These are phyloP conservation scores for Thielaviopsis populi DNA, from an alignment of 2,329 filamentous ascomycete genomes.

Conservation along the genomic window DNA sequence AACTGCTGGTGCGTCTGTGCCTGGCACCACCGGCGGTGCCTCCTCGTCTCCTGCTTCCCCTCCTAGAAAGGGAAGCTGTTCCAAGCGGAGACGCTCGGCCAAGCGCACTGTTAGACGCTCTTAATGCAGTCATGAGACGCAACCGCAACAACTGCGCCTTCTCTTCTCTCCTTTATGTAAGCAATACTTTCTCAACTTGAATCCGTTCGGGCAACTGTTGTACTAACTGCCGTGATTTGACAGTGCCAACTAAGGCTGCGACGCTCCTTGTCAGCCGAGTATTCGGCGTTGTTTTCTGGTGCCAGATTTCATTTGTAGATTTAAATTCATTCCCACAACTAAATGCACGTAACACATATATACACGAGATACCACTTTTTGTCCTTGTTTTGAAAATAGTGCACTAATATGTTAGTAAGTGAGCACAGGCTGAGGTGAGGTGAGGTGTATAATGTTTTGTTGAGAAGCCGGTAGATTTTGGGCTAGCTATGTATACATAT, in stretches of 20 bases:
- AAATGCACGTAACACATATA: not conserved
- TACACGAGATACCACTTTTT: not conserved
- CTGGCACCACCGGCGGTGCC: not conserved
- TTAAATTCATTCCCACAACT: not conserved
- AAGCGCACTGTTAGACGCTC: not conserved
- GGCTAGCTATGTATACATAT: too few relatives aligned
- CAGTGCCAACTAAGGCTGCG: not conserved
- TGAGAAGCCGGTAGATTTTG: too few relatives aligned
- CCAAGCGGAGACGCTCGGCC: not conserved
- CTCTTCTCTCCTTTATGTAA: constrained; percentile 2
- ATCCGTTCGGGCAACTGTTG: not conserved
- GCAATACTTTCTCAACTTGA: not conserved
- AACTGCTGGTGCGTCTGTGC: not conserved
- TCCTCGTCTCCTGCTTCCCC: not conserved
- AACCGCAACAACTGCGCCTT: not conserved
- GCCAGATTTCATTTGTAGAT: not conserved
- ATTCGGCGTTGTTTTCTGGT: not conserved
- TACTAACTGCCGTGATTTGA: not conserved
- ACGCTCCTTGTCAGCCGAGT: not conserved
- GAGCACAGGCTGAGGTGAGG: too few relatives aligned
- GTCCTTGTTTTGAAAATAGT: not conserved
- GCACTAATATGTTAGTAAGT: too few relatives aligned
- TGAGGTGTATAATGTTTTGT: too few relatives aligned
- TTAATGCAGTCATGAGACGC: not conserved
- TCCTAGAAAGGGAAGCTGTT: not conserved